Evolutionary conservation across 2,329 filamentous ascomycete genomes (phyloP), one percentile per base, ranked within the genome.

Genomic region (Sclerotinia trifoliorum): DNA sequence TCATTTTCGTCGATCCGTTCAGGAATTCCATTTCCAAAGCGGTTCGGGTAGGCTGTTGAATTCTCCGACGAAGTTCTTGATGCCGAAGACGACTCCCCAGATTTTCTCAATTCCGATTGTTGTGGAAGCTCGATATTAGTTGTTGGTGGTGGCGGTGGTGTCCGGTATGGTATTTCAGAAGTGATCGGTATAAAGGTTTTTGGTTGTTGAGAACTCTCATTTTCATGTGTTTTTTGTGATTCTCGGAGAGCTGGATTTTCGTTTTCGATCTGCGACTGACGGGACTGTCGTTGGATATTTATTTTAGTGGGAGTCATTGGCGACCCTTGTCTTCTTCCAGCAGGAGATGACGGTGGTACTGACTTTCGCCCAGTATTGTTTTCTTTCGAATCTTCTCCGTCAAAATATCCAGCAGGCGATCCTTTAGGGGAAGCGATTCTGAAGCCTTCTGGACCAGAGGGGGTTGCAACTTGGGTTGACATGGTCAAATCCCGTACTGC

Each of bases 241-340:
- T 46, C 32, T 42, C 32, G 54, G 11, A n/a, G 68, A 65, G 35
- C 21, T 8, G 42, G 35, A 3, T 68, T 66, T 48, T 54, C 67
- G 1, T 74, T 76, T 74, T 86, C 84, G 68, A 88, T 83, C 71
- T 82, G 80, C 42, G 83, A 84, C 29, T 85, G 82, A 72, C 81
- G 80, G 29, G 81, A 81, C 54, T 85, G 84, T 32, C 80, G 78
- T 62, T 83, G 83, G 67, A 85, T 82, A 73, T 84, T 86, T 66
- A 87, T 81, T 68, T 80, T 81, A 67, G 86, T 84, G 24, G 86
- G 85, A 52, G 86, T 88, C 39, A 83, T 80, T 42, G 86, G 85
- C 21, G 82, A 80, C 63, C 83, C 81, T 70, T 82, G 81, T 69
- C 87, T 78, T 69, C 80, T 71, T 19, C 73, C 74, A 54, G 70